Evolutionary conservation across 2,329 filamentous ascomycete species (phyloP), one percentile per base, ranked within the genome.

Genomic region (Botrytis cinerea): DNA sequence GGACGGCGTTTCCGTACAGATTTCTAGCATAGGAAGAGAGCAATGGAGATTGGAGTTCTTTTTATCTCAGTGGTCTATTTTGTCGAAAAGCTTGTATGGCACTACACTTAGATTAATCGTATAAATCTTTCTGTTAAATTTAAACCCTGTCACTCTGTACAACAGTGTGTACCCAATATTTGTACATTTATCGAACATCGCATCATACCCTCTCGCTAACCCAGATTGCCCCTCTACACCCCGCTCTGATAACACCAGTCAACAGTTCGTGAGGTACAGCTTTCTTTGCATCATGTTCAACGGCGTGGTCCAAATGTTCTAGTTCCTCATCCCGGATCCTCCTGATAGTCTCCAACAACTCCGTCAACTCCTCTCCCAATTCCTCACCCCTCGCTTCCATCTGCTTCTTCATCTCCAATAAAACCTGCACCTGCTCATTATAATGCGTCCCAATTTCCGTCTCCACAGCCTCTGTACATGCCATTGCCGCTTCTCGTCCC

Each of bases 381-480:
- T 93, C 92, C 81, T 97, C 94, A 0, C 95, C 95, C 67, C 91
- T 87, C 14, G 85, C 86, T 83, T 95, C 89, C 86, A 94, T 93
- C 76, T 91, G 88, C 12, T 88, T 86, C 73, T 93, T 88, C 91
- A 97, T 98, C 75, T 92, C 91, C 57, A 98, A 82, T 78, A 99
- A 84, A 71, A 89, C 88, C 40, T 93, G 86, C 60, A 99, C 94
- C 84, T 99, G 96, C 76, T 90, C 90, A 81, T 98, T 98, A 82
- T 99, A 99, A 84, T 99, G 96, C 43, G 90, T 90, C 3, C 96
- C 96, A 76, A 99, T 99, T 85, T 98, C 96, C 10, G 95, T 99
- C 86, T 99, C 96, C 1, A 99, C 95, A 1, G 96, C 96, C 83
- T 99, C 96, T 0, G 96, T 98, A 82, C 96, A 99, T 20, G 96